These are phyloP conservation scores for Paramecium bursaria DNA, from an alignment of 73 alveolate species.

Conservation along the genomic window DNA sequence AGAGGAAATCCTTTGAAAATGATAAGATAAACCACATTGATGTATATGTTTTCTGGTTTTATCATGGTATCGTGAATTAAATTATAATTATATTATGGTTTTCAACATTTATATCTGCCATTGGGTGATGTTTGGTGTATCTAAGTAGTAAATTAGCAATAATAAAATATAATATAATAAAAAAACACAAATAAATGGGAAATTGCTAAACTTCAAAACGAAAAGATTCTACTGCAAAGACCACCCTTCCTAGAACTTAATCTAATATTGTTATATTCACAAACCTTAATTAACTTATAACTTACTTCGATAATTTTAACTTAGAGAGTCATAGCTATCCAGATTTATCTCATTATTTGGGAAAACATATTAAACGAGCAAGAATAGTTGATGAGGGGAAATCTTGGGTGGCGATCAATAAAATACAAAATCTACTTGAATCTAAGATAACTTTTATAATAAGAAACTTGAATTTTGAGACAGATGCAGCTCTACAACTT, in stretches of 20 bases:
- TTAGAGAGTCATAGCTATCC: conserved; percentile 20
- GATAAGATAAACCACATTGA: too few species aligned
- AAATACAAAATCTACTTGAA: neutral
- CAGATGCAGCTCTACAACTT: conserved; percentile 46
- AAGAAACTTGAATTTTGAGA: conserved; percentile 19
- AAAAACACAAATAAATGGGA: conserved; percentile 3
- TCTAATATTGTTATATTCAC: neutral
- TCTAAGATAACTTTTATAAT: neutral
- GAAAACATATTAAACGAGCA: conserved; percentile 3
- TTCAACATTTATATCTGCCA: too few species aligned
- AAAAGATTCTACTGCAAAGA: neutral
- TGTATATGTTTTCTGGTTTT: too few species aligned
- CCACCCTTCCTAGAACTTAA: neutral
- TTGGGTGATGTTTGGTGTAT: too few species aligned
- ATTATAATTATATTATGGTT: too few species aligned
- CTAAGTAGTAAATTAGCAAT: too few species aligned
- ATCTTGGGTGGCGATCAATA: conserved; percentile 42
- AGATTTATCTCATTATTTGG: conserved; percentile 13
- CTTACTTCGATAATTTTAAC: conserved; percentile 1
- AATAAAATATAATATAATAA: too few species aligned
- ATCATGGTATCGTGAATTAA: too few species aligned
- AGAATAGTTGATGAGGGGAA: conserved; percentile 17
- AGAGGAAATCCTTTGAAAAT: too few species aligned
- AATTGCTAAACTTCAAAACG: conserved; percentile 18
- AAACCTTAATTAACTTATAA: neutral